phyloP scores from a whole-genome alignment of 2,329 filamentous ascomycete species.

The Xylaria sp. region DNA sequence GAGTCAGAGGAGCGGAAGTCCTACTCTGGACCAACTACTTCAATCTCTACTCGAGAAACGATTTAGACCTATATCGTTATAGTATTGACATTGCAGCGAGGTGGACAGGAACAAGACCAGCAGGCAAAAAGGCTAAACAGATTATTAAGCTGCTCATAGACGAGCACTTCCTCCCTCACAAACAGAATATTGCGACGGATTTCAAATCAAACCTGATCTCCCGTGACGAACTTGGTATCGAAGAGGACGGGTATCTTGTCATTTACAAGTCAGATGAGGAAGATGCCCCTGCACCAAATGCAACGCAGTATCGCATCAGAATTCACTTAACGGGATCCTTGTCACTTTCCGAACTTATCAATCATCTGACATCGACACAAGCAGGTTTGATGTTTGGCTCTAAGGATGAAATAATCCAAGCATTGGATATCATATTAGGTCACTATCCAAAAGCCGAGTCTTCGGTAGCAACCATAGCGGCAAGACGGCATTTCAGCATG shows the following conservation, averaged over 20 bases:
- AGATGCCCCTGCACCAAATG: too few relatives aligned
- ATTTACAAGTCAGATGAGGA: constrained; percentile 15
- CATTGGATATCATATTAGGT: too few relatives aligned
- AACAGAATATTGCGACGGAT: constrained; percentile 14
- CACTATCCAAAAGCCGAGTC: too few relatives aligned
- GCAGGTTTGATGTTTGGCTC: too few relatives aligned
- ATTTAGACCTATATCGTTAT: constrained; percentile 21
- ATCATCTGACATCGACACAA: too few relatives aligned
- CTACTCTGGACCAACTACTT: constrained; percentile 28
- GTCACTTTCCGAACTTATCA: too few relatives aligned
- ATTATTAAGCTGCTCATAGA: constrained; percentile 18
- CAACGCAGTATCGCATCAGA: too few relatives aligned
- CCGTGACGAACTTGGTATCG: background rate
- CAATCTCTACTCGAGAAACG: background rate
- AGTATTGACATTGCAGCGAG: background rate
- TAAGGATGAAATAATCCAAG: too few relatives aligned
- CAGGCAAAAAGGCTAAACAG: constrained; percentile 25
- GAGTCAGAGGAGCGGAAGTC: constrained; percentile 5
- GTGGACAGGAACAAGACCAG: constrained; percentile 1
- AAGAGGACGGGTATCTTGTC: background rate
- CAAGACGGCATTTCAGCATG: too few relatives aligned
- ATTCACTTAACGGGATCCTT: too few relatives aligned
- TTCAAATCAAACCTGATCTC: constrained; percentile 22
- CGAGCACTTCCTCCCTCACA: constrained; percentile 5
- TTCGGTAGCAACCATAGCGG: too few relatives aligned